These are phyloP conservation scores for Sideroxylon spinosum DNA, from an alignment of 179 eudicot genomes.

Conservation along the genomic window DNA sequence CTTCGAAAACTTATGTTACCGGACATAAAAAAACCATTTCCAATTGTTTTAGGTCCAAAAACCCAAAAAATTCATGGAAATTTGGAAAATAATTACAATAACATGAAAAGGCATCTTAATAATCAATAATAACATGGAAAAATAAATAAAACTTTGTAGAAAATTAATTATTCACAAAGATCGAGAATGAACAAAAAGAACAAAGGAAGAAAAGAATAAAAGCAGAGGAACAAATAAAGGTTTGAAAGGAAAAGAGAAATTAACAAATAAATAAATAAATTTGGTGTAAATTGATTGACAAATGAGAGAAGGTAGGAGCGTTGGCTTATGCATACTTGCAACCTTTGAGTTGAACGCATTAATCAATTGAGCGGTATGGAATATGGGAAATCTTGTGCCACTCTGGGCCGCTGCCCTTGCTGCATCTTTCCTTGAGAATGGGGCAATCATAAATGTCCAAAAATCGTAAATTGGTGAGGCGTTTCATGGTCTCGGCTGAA, in stretches of 20 bases:
- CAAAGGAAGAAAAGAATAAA: too few relatives aligned
- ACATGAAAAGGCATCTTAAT: too few relatives aligned
- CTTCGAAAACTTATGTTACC: too few relatives aligned
- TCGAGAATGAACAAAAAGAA: not conserved
- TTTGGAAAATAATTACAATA: too few relatives aligned
- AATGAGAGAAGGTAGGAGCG: not conserved
- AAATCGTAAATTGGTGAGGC: not conserved
- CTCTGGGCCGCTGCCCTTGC: not conserved
- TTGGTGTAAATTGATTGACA: not conserved
- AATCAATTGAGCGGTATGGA: not conserved
- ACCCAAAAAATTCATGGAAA: too few relatives aligned
- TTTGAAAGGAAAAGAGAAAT: not conserved
- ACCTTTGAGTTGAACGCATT: not conserved
- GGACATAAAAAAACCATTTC: too few relatives aligned
- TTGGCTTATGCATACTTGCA: not conserved
- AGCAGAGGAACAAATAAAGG: not conserved
- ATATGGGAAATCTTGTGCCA: not conserved
- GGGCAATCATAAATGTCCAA: not conserved
- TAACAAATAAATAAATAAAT: too few relatives aligned
- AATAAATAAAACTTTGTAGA: too few relatives aligned
- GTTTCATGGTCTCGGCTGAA: not conserved
- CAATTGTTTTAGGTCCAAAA: too few relatives aligned
- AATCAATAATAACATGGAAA: too few relatives aligned
- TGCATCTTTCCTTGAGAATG: not conserved
- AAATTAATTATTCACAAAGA: too few relatives aligned